Evolutionary conservation across 768 basidiomycete genomes (phyloP).

Genomic region (Cystobasidium tubakii): DNA sequence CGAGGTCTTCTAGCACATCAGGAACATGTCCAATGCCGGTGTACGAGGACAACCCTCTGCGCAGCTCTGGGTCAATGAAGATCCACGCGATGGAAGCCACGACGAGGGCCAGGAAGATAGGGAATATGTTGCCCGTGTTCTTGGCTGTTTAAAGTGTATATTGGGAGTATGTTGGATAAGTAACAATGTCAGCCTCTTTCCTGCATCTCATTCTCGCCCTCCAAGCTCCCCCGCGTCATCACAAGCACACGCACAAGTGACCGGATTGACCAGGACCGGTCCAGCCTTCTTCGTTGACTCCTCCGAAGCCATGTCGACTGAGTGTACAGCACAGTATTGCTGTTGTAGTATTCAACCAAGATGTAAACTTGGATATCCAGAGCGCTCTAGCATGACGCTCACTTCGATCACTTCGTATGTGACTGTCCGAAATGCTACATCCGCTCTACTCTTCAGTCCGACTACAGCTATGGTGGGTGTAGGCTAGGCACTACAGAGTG

Average conservation of each 20-base stretch:
- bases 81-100: conserved; percentile 27
- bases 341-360: no score
- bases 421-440: no score
- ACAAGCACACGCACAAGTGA: not conserved
- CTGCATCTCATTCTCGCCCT: no score
- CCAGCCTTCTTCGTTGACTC: not conserved
- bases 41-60: conserved; percentile 11
- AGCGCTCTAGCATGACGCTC: no score
- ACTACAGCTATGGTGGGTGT: no score
- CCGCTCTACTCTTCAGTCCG: no score
- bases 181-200: not conserved
- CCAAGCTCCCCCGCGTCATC: no score
- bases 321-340: no score
- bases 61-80: conserved; percentile 25
- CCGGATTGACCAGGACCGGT: not conserved
- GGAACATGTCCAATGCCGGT: conserved; percentile 22
- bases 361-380: no score
- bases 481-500: no score
- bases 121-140: conserved; percentile 8
- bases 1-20: conserved; percentile 12
- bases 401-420: no score
- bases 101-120: conserved; percentile 15
- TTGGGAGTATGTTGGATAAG: not conserved
- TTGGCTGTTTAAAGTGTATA: not conserved
- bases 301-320: not conserved